phyloP scores from a whole-genome alignment of 2,329 filamentous ascomycete species.

The Ophidiomyces ophidiicola region DNA sequence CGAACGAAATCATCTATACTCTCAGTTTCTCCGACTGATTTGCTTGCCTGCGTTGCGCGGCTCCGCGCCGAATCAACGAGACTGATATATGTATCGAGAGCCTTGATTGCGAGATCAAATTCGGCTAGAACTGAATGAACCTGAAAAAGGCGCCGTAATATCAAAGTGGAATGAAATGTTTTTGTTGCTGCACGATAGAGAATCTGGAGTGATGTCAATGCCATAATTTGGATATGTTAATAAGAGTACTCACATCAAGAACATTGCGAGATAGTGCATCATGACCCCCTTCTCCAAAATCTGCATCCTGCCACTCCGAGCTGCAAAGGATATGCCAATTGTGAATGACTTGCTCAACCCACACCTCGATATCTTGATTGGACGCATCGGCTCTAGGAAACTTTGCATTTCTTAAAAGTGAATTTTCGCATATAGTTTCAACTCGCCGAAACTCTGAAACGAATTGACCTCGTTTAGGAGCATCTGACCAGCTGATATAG shows the following conservation, averaged over 20 bases:
- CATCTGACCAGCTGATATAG: constrained; percentile 28
- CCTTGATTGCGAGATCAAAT: constrained; percentile 81
- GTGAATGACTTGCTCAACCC: constrained; percentile 62
- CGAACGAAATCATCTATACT: constrained; percentile 63
- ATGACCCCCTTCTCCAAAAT: constrained; percentile 71
- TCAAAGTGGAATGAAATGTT: constrained; percentile 86
- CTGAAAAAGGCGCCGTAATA: constrained; percentile 73
- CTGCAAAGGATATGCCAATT: constrained; percentile 82
- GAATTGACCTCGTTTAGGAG: constrained; percentile 48
- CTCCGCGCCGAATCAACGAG: constrained; percentile 78
- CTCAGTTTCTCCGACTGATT: constrained; percentile 60
- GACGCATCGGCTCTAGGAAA: constrained; percentile 77
- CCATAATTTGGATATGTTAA: neutral
- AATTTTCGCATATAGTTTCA: constrained; percentile 64
- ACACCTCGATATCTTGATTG: constrained; percentile 68
- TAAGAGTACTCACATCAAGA: constrained; percentile 45
- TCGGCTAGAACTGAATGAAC: constrained; percentile 81
- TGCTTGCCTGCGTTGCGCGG: constrained; percentile 57
- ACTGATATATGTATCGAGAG: constrained; percentile 83
- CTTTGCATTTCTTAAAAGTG: constrained; percentile 63
- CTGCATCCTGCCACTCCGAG: constrained; percentile 63
- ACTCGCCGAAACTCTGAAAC: constrained; percentile 66
- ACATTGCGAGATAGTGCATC: constrained; percentile 61
- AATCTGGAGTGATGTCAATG: constrained; percentile 39
- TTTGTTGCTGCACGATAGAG: constrained; percentile 84